Conservation (phyloP, 2,329 filamentous ascomycete species). For the Pseudopithomyces chartarum region DNA sequence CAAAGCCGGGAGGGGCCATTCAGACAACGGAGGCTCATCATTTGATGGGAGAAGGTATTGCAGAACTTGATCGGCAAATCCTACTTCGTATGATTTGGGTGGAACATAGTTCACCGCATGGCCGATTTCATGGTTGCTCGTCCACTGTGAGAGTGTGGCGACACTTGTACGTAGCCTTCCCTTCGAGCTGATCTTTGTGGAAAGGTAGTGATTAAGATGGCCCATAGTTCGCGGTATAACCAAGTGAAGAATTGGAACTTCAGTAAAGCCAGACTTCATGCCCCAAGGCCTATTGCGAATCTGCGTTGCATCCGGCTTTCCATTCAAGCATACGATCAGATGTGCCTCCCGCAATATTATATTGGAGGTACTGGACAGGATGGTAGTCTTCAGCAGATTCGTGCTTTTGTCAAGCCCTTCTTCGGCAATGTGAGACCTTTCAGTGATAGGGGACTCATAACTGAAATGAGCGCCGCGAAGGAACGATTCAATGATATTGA, state of each 20-base stretch:
- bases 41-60: constrained; percentile 24
- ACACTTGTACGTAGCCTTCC: constrained; percentile 44
- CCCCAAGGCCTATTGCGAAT: constrained; percentile 35
- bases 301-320: constrained; percentile 28
- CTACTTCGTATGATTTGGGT: constrained; percentile 21
- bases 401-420: constrained; percentile 8
- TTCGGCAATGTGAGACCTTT: not conserved
- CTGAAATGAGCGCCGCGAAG: constrained; percentile 27
- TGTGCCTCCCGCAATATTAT: constrained; percentile 35
- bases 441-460: constrained; percentile 31
- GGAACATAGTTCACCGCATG: constrained; percentile 37
- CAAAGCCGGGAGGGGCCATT: constrained; percentile 39
- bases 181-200: constrained; percentile 16
- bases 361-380: constrained; percentile 35
- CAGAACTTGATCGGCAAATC: constrained; percentile 31
- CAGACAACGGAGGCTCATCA: constrained; percentile 5
- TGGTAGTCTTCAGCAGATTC: constrained; percentile 38
- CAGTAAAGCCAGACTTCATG: constrained; percentile 17
- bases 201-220: constrained; percentile 50
- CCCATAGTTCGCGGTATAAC: constrained; percentile 50
- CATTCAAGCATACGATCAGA: constrained; percentile 49
- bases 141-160: constrained; percentile 41
- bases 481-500: constrained; percentile 33
- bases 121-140: constrained; percentile 30
- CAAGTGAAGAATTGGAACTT: constrained; percentile 43